Conservation (phyloP, 306 rosid genomes). For the Senna siamea region DNA sequence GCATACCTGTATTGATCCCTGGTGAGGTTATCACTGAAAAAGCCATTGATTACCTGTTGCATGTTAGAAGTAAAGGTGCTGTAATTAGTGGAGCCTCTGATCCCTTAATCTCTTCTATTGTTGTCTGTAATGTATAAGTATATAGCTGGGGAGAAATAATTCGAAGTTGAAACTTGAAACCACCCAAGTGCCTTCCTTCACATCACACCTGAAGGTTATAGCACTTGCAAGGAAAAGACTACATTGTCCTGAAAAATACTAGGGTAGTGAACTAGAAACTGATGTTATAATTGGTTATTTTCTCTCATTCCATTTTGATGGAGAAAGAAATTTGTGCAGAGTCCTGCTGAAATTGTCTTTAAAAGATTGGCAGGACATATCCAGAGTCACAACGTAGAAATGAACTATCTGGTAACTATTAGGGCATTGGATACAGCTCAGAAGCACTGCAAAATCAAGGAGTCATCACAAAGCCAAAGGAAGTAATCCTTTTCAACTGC, state of each 20-base stretch:
- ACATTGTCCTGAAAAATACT: slow-evolving; percentile 16
- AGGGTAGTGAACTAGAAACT: background rate
- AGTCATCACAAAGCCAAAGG: background rate
- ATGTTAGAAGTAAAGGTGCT: slow-evolving; percentile 64
- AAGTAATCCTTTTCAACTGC: background rate
- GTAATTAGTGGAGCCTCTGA: slow-evolving; percentile 76
- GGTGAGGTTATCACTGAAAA: slow-evolving; percentile 72
- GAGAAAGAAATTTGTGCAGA: background rate
- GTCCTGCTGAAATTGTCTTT: background rate
- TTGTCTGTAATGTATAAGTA: slow-evolving; percentile 59
- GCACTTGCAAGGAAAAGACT: background rate
- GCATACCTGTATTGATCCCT: slow-evolving; percentile 77
- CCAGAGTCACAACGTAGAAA: background rate
- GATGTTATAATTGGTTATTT: background rate
- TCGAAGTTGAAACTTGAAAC: slow-evolving; percentile 22
- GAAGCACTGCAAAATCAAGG: background rate
- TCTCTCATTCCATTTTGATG: slow-evolving; percentile 6
- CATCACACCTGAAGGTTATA: slow-evolving; percentile 17
- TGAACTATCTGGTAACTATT: background rate
- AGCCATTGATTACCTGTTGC: slow-evolving; percentile 66
- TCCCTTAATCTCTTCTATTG: slow-evolving; percentile 64
- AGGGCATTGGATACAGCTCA: slow-evolving; percentile 1
- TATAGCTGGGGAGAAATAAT: slow-evolving; percentile 1
- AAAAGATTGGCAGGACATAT: background rate
- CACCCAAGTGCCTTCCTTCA: slow-evolving; percentile 21